Percentiles rank a stretch among this genome's conserved stretches.
These are phyloP conservation scores for Begonia fuchsioides DNA, from an alignment of 306 rosid species.

Conservation along the genomic window DNA sequence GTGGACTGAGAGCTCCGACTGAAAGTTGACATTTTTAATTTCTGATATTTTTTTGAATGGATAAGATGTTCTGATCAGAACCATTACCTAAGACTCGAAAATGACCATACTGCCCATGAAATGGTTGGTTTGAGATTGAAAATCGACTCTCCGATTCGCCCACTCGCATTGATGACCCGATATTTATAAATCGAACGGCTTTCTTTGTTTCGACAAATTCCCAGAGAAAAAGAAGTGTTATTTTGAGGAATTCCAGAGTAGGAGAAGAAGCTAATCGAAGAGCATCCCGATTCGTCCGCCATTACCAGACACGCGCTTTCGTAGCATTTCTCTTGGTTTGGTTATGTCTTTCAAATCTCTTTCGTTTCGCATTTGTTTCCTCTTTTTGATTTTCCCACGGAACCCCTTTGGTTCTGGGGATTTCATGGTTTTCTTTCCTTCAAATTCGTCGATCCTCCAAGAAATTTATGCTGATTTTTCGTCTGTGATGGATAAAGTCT, in stretches of 20 bases:
- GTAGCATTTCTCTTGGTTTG: not conserved
- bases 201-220: not conserved
- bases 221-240: not conserved
- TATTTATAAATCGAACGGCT: not conserved
- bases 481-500: not conserved
- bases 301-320: not conserved
- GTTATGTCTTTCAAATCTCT: not conserved
- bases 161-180: not conserved
- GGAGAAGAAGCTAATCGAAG: not conserved
- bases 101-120: not conserved
- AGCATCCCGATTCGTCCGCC: not conserved
- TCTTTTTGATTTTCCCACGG: not conserved
- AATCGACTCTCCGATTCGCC: not conserved
- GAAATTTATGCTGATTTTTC: not conserved
- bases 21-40: not conserved
- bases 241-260: not conserved
- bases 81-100: not conserved
- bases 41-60: not conserved
- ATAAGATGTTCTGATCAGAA: not conserved
- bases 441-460: not conserved
- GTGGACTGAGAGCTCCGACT: not conserved
- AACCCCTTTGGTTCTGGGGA: not conserved
- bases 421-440: not conserved
- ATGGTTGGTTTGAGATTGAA: not conserved
- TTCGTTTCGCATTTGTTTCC: not conserved